Base-by-base conservation (phyloP, 345 rosid species). In the Eucalyptus viminalis region DNA sequence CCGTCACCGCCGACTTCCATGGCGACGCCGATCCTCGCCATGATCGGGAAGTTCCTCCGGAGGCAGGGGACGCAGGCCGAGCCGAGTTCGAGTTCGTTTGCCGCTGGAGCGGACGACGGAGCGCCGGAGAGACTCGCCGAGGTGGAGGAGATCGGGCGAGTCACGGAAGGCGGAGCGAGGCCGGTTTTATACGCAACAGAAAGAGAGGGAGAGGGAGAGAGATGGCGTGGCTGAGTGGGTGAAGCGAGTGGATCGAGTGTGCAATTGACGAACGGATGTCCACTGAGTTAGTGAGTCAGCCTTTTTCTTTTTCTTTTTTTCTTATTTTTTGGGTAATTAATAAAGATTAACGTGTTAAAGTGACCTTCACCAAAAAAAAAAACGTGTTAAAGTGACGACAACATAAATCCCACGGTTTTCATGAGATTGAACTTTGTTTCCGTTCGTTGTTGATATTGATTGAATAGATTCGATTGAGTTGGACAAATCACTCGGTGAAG, bases 1-100 rank as follows among this genome's bases (percentile, higher is more conserved):
- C 98, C 99, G 88, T 97, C 99, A 94, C 88, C 87, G 34, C 99
- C 98, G 54, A 97, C 95, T 49, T 96, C 97, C 93, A 97, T 88
- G 88, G 94, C 92, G 15, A 96, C 98, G 76, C 91, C 90, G 72
- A 92, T 89, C 89, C 90, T 89, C 88, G 95, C 96, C 98, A 96
- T 96, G 83, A 76, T 76, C 45, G 15, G 9, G 34, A 1, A n/a
- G 6, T 25, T 21, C 83, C 47, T 21, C 83, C 47, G 47, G 43
- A 34, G 45, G 24, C 27, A 62, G 44, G 80, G 37, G 21, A 17
- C 13, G 40, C 8, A 11, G 14, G 53, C 17, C 21, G 19, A 29
- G 72, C 29, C 49, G 49, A 45, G 49, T 14, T 14, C 76, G 76
- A n/a, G 3, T 9, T 67, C 76, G 76, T n/a, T 67, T n/a, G 6